A percentile compares a stretch with the other conserved stretches of the same genome.
Evolutionary conservation across 2,329 filamentous ascomycete species (phyloP).

Genomic region (Aspergillus sp.): DNA sequence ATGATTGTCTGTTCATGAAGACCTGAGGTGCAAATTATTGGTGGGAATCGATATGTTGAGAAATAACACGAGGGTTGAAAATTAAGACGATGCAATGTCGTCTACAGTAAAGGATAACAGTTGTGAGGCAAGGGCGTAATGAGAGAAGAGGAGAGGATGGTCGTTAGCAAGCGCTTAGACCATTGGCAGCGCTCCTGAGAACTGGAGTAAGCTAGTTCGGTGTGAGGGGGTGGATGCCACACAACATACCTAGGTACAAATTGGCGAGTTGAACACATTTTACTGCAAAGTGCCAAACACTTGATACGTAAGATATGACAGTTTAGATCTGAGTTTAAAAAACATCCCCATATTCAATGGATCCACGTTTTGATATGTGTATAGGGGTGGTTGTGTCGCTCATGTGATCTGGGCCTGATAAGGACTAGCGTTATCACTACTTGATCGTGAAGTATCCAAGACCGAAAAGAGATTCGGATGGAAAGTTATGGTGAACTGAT

Average conservation of each 20-base stretch:
- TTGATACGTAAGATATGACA: too few relatives aligned
- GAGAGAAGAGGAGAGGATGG: constrained; percentile 16
- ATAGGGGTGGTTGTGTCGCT: not conserved
- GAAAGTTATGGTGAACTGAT: not conserved
- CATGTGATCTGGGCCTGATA: not conserved
- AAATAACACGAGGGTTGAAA: not conserved
- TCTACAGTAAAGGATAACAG: constrained; percentile 1
- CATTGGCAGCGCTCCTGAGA: constrained; percentile 4
- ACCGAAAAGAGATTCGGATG: not conserved
- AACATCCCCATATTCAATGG: not conserved
- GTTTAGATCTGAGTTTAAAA: not conserved
- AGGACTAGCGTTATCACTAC: constrained; percentile 1
- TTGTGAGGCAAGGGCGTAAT: constrained; percentile 9
- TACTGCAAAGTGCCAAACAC: not conserved
- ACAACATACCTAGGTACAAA: not conserved
- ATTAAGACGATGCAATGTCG: not conserved
- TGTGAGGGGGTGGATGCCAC: not conserved
- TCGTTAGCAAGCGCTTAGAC: constrained; percentile 19
- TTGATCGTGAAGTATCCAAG: too few relatives aligned
- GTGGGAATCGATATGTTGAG: not conserved
- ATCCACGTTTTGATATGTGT: not conserved
- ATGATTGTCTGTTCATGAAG: constrained; percentile 7
- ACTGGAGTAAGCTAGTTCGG: not conserved
- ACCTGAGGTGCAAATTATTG: not conserved
- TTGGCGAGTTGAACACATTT: not conserved